These are phyloP conservation scores for Crithidia mellificae DNA, from an alignment of 208 protist genomes.

Conservation along the genomic window DNA sequence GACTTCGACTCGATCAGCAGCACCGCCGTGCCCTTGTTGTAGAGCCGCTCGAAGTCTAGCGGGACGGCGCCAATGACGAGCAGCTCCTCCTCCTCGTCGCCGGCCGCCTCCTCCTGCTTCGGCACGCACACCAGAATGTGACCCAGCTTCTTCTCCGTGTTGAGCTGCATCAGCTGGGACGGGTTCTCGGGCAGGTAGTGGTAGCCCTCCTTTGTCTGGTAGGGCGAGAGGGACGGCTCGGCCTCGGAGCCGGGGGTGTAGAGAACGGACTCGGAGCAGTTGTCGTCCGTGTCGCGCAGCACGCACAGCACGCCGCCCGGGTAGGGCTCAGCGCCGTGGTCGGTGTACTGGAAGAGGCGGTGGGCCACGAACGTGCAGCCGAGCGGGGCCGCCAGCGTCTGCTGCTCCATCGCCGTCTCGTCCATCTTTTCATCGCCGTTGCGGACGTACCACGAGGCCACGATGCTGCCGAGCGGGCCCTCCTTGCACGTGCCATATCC, in stretches of 20 bases:
- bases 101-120: slow-evolving; percentile 49
- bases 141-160: slow-evolving; percentile 86
- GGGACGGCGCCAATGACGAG: slow-evolving; percentile 85
- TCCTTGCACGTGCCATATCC: slow-evolving; percentile 64
- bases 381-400: slow-evolving; percentile 73
- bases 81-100: slow-evolving; percentile 83
- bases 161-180: slow-evolving; percentile 83
- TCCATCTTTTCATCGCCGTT: slow-evolving; percentile 58
- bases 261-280: slow-evolving; percentile 84
- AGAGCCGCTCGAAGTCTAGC: slow-evolving; percentile 82
- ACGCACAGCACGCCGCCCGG: slow-evolving; percentile 80
- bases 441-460: slow-evolving; percentile 86
- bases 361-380: slow-evolving; percentile 79
- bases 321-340: slow-evolving; percentile 76
- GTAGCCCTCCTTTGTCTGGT: slow-evolving; percentile 79
- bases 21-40: slow-evolving; percentile 78
- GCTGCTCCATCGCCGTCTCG: slow-evolving; percentile 51
- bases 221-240: slow-evolving; percentile 76
- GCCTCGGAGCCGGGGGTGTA: slow-evolving; percentile 48
- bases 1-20: slow-evolving; percentile 88
- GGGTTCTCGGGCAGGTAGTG: slow-evolving; percentile 83
- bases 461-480: slow-evolving; percentile 69
- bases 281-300: slow-evolving; percentile 87
- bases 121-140: slow-evolving; percentile 86
- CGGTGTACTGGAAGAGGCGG: slow-evolving; percentile 89